Base-by-base conservation (phyloP, 768 basidiomycete genomes). In the Phallus indusiatus region DNA sequence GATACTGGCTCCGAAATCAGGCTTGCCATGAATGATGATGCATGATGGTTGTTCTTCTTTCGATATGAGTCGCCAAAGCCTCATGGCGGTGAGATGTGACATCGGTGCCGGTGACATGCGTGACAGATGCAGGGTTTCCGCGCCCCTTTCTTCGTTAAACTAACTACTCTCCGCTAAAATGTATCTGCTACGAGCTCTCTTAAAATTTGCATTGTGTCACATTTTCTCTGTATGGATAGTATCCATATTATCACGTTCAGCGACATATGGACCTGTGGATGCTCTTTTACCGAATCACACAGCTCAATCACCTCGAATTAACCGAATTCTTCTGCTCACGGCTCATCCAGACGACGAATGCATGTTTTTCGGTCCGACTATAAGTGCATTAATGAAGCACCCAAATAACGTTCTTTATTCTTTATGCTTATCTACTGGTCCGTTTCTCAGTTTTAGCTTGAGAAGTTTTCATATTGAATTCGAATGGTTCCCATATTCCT, bases 321-420 rank as follows among this genome's bases (percentile, higher is more conserved):
- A 42, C 42, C 61, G 61, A 35, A 47, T 89, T 35, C 74, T 93
- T 37, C 69, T 96, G 2, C 70, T 97, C 49, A 95, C 94, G 0
- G 92, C 94, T 24, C 94, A 97, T 68, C 94, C 94, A 1, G 94
- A 96, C 68, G 94, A 97, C 68, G 94, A 96, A 73, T 85, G 84
- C 69, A 81, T 94, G 78, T 97, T 97, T 77, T 97, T 97, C 69
- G 84, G 85, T 3, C 94, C 94, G 0, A 93, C 90, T 0, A 69
- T 95, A 14, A 72, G 85, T 34, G 76, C 79, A 1, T 75, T 49
- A 50, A 9, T 20, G 60, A 66, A 35, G 54, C 28, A 16, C 35
- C 62, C 42, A 56, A 64, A 68, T 14, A 66, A 63, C 58, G 71
- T 79, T 20, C 67, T 88, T 0, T 81, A 74, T 63, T 87, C 81